Conservation (phyloP, 2,329 filamentous ascomycete genomes). For the Thielaviopsis musarum region DNA sequence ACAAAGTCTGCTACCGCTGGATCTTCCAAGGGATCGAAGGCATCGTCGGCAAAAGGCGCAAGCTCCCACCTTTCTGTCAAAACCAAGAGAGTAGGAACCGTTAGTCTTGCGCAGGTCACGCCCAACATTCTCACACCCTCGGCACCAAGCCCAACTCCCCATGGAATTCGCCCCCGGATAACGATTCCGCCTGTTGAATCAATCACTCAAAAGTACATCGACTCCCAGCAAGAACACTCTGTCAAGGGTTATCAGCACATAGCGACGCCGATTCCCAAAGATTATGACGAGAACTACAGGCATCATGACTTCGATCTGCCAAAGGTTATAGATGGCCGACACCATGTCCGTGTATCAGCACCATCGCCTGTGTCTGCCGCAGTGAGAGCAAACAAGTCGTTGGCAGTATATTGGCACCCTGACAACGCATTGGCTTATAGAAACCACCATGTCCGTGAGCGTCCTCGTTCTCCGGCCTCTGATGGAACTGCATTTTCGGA, state of each 20-base stretch:
- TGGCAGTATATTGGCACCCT: not conserved
- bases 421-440: not conserved
- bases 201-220: constrained; percentile 8
- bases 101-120: not conserved
- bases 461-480: not conserved
- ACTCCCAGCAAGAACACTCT: not conserved
- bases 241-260: not conserved
- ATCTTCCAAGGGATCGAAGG: not conserved
- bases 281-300: not conserved
- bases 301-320: not conserved
- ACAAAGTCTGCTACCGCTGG: not conserved
- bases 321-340: not conserved
- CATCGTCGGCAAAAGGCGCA: not conserved
- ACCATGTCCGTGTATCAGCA: not conserved
- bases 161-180: constrained; percentile 5
- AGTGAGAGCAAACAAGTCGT: too few relatives aligned
- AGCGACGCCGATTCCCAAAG: not conserved
- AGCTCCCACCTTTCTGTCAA: not conserved
- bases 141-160: constrained; percentile 9
- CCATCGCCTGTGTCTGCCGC: too few relatives aligned
- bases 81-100: not conserved
- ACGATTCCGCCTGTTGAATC: constrained; percentile 11
- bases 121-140: constrained; percentile 6
- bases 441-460: not conserved
- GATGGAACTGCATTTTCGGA: constrained; percentile 6